Evolutionary conservation across 495 filamentous ascomycete genomes (phyloP).

Genomic region (Amorphotheca resinae): DNA sequence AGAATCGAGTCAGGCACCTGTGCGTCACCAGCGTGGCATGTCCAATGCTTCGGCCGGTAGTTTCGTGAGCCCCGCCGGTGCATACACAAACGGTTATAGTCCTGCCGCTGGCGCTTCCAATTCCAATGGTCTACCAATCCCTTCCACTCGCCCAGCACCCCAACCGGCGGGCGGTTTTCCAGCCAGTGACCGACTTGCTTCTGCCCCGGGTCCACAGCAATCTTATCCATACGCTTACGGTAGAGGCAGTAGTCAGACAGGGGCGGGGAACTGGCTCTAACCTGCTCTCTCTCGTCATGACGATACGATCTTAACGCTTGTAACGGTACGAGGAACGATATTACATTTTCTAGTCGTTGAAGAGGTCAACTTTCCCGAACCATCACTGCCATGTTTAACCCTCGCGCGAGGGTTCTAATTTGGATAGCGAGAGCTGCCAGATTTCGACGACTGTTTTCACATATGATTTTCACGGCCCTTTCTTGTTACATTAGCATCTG

Average conservation of each 20-base stretch:
- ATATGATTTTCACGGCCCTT: conserved; percentile 23
- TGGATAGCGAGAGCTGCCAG: neutral
- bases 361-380: conserved; percentile 3
- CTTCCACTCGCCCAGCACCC: conserved; percentile 6
- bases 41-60: conserved; percentile 13
- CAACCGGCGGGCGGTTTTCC: conserved; percentile 9
- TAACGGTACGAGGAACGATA: conserved; percentile 23
- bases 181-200: conserved; percentile 6
- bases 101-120: conserved; percentile 6
- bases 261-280: conserved; percentile 18
- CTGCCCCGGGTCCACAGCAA: conserved; percentile 2
- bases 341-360: conserved; percentile 15
- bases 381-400: neutral
- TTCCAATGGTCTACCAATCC: conserved; percentile 11
- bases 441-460: conserved; percentile 20
- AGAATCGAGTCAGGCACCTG: conserved; percentile 6
- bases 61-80: conserved; percentile 7
- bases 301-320: conserved; percentile 22
- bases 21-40: conserved; percentile 16
- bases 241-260: conserved; percentile 10
- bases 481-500: conserved; percentile 20
- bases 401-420: neutral
- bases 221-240: conserved; percentile 15
- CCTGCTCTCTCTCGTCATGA: conserved; percentile 9
- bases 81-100: conserved; percentile 16